Evolutionary conservation across 2,329 filamentous ascomycete genomes (phyloP), one percentile per base, ranked within the genome.

Genomic region (Tolypocladium ovalisporum): DNA sequence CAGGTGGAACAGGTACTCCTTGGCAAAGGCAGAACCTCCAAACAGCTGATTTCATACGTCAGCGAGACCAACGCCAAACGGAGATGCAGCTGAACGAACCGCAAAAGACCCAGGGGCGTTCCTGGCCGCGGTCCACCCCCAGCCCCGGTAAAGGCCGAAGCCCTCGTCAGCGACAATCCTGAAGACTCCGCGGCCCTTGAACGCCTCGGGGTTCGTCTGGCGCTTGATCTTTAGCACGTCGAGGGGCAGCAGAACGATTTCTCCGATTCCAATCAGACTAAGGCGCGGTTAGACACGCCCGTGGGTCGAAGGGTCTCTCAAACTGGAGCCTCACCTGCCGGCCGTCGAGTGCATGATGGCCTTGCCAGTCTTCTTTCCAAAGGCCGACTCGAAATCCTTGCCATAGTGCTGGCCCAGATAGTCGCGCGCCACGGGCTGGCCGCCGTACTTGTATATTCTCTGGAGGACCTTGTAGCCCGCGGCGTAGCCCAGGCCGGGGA

Each of bases 191-290:
- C 94, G 89, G 65, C 93, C 93, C 64, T 91, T 85, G 85, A 99
- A 99, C 39, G 94, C 92, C 70, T 97, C 94, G 44, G 94, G 94
- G 80, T 99, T 99, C 64, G 94, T 99, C 79, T 99, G 94, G 68
- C 94, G 87, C 84, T 99, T 99, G 79, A 99, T 99, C 84, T 99
- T 99, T 62, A 99, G 83, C 42, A 99, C 93, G 67, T 99, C 94
- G 60, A 99, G 84, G 47, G 94, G 94, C 44, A 99, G 83, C 35
- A 99, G 84, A 59, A 99, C 84, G 63, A 99, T 96, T 78, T 99
- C 94, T 70, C 94, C 94, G 67, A 99, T 96, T 67, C 94, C 94
- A 69, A 99, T 95, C 68, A 99, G 71, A 76, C 89, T 93, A 51
- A 62, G 29, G 58, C 52, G n/a, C 19, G 52, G 57, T 69, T 47